Base-by-base conservation (phyloP, 257 asterid species). In the Petunia secreta region DNA sequence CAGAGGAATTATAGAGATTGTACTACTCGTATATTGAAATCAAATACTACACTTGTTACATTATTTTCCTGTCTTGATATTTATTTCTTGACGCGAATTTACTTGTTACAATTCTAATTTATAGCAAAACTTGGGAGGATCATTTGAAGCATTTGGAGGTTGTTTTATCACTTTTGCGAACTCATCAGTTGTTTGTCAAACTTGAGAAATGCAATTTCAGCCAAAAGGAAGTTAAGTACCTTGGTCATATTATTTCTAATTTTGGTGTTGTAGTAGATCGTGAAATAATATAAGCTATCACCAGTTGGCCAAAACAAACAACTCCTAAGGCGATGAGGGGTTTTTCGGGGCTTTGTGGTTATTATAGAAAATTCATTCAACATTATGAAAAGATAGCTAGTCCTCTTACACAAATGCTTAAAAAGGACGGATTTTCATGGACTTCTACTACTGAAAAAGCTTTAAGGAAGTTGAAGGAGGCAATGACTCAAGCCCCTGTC, bases 281-380 rank as follows among this genome's bases (percentile, higher is more conserved):
- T 5, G 53, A 54, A 1, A 55, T 54, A 55, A 13, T 75, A 11
- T 1, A 11, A 9, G 48, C 55, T 41, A 39, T 54, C 15, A 6
- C 37, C 41, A 37, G 4, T 3, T 77, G 60, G 80, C 80, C 59
- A 3, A 55, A 75, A n/a, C 80, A 53, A 8, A 37, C 63, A 38
- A 75, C 50, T 5, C 4, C n/a, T 41, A 77, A 38, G 34, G 71
- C 41, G 3, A 5, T 77, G 58, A 59, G 71, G 62, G 80, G 52
- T 1, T 77, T 77, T 38, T 13, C 58, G 13, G 43, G 80, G 4
- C 43, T 77, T 14, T n/a, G 37, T 8, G 57, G 57, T 7, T 58
- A 52, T 57, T 75, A 54, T 9, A 44, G 65, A 53, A 55, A 53
- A 39, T 54, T 53, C 37, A 36, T 52, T 9, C n/a, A 38, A 14